Base-by-base conservation (phyloP, 352 stramenopile species). In the Phytophthora rubi region DNA sequence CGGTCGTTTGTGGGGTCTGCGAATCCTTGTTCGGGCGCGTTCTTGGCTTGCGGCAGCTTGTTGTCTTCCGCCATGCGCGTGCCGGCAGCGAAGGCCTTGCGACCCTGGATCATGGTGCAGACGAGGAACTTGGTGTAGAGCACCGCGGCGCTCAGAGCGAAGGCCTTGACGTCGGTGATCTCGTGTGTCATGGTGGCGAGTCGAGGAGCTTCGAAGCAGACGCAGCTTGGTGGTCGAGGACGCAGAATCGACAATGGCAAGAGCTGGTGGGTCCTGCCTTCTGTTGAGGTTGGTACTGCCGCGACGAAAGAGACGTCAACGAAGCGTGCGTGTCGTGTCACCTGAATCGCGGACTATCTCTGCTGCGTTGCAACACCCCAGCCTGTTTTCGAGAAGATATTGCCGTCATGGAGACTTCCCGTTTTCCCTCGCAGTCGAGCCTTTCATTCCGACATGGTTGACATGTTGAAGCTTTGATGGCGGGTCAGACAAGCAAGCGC, bases 61-160 rank as follows among this genome's bases (percentile, higher is more conserved):
- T 62, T 79, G 58, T 89, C 81, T 53, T 89, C 81, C 0, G 79
- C 61, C 53, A 81, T 67, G 26, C 81, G 83, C 9, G 68, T 82
- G 33, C 80, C 83, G 18, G 81, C 76, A 9, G 73, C 65, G 56
- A 89, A 89, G 12, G 75, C 79, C 53, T 77, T 79, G 47, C 70
- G 51, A 23, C 75, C 81, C 35, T 89, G 81, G 49, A 87, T 70
- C 53, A 82, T 79, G 6, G 77, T 79, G n/a, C 79, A 82, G 16
- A 53, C 71, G 44, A 89, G 44, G 67, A 87, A 88, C 78, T 91
- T 91, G 56, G 85, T 55, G 73, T 89, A 91, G 13, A 91, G 71
- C 56, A 91, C 53, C 8, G 69, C 71, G 3, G 75, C 78, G 75
- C 79, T 86, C 13, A 81, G 45, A 7, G 79, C 81, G 55, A 83